These are phyloP conservation scores for Fusarium robinianum DNA, from an alignment of 2,329 filamentous ascomycete genomes.

Conservation along the genomic window DNA sequence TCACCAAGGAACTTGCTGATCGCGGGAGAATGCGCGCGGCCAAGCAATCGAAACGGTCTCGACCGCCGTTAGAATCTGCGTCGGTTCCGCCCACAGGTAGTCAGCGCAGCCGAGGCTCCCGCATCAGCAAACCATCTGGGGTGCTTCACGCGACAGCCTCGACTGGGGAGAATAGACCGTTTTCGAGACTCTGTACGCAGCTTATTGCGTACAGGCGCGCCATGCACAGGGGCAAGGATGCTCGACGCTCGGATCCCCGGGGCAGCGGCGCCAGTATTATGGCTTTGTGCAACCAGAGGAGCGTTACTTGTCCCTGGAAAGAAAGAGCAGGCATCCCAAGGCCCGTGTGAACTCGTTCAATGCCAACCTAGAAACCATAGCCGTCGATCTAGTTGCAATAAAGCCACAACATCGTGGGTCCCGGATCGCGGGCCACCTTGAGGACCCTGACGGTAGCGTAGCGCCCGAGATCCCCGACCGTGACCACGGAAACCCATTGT, in stretches of 20 bases:
- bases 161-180: not conserved
- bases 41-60: conserved; percentile 16
- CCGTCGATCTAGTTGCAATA: conserved; percentile 16
- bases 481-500: conserved; percentile 5
- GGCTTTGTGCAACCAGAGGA: too few relatives aligned
- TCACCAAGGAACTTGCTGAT: conserved; percentile 14
- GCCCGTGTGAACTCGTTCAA: too few relatives aligned
- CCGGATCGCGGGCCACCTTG: conserved; percentile 28
- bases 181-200: too few relatives aligned
- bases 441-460: conserved; percentile 32
- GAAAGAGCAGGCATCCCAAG: too few relatives aligned
- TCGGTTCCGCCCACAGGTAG: conserved; percentile 9
- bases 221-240: too few relatives aligned
- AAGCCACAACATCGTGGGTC: conserved; percentile 31
- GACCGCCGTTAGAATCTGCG: too few relatives aligned
- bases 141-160: conserved; percentile 4
- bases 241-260: too few relatives aligned
- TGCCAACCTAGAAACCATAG: not conserved
- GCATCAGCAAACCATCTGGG: conserved; percentile 5
- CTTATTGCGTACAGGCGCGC: too few relatives aligned
- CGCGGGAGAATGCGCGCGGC: conserved; percentile 9
- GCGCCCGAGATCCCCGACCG: conserved; percentile 27
- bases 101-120: conserved; percentile 14
- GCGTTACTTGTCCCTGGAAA: too few relatives aligned
- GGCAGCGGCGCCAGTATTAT: too few relatives aligned